Evolutionary conservation across 2,329 filamentous ascomycete species (phyloP).

Genomic region (Aspergillus brunneoviolaceus): DNA sequence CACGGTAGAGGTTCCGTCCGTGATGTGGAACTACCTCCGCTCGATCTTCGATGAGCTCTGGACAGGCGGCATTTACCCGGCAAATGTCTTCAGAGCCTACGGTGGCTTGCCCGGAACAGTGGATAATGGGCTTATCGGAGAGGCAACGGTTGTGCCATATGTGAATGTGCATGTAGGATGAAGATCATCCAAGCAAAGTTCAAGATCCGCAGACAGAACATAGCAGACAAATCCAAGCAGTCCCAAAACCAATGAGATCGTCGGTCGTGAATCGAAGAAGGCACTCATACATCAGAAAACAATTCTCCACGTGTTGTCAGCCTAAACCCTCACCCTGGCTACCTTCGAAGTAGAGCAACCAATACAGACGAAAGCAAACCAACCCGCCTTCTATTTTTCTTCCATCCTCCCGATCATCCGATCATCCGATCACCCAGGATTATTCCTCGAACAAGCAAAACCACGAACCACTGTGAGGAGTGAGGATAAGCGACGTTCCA

Average conservation of each 20-base stretch:
- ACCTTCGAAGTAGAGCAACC: neutral
- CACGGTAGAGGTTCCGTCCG: slow-evolving; percentile 18
- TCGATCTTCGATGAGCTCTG: slow-evolving; percentile 14
- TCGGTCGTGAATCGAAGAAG: neutral
- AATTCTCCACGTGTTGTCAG: neutral
- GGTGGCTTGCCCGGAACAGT: slow-evolving; percentile 7
- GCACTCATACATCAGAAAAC: neutral
- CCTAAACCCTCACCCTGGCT: neutral
- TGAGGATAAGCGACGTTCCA: no score
- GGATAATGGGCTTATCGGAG: slow-evolving; percentile 18
- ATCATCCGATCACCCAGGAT: neutral
- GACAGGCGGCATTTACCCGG: neutral
- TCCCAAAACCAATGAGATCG: neutral
- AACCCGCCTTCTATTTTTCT: neutral
- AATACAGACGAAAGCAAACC: neutral
- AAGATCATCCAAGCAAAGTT: neutral
- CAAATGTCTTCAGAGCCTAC: neutral
- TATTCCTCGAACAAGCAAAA: neutral
- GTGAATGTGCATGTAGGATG: neutral
- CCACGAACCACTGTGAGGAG: neutral
- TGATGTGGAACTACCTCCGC: slow-evolving; percentile 23
- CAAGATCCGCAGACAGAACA: no score
- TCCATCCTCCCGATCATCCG: neutral
- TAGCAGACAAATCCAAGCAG: neutral
- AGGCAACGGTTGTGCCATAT: slow-evolving; percentile 12